Percentiles rank a stretch among this genome's conserved stretches.
phyloP scores from a whole-genome alignment of 208 protist species.

The Acanthamoeba lenticulata region DNA sequence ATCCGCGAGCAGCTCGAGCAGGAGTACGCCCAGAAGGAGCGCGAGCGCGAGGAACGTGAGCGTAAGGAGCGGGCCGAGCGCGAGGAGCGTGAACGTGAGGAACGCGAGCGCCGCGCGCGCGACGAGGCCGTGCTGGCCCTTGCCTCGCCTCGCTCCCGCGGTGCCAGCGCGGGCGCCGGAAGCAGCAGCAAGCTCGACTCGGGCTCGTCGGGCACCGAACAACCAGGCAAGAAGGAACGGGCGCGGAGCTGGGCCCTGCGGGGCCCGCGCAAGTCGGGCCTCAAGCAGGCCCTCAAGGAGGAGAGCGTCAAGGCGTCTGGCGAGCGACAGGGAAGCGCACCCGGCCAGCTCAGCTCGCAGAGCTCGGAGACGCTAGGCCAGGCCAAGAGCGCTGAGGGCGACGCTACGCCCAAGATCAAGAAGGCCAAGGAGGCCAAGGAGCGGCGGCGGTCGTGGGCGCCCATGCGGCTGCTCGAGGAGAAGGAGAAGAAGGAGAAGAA shows the following conservation, averaged over 20 bases:
- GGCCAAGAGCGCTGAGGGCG: not conserved
- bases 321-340: too few relatives aligned
- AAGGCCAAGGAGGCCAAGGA: not conserved
- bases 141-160: not conserved
- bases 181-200: not conserved
- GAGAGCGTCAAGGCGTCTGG: not conserved
- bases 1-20: constrained; percentile 24
- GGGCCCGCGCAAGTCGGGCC: not conserved
- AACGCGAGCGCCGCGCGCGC: not conserved
- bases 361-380: not conserved
- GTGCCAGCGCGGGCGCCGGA: not conserved
- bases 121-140: not conserved
- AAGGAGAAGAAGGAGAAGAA: constrained; percentile 49
- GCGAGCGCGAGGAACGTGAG: not conserved
- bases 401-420: not conserved
- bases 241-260: not conserved
- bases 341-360: too few relatives aligned
- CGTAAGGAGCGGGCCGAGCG: not conserved
- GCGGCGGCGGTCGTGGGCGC: not conserved
- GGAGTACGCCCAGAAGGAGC: constrained; percentile 1
- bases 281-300: not conserved
- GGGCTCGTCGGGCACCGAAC: not conserved
- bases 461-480: constrained; percentile 4
- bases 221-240: not conserved
- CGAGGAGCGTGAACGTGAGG: not conserved